phyloP scores from a whole-genome alignment of 805 yeast genomes.

The Teunomyces aglyptinius region DNA sequence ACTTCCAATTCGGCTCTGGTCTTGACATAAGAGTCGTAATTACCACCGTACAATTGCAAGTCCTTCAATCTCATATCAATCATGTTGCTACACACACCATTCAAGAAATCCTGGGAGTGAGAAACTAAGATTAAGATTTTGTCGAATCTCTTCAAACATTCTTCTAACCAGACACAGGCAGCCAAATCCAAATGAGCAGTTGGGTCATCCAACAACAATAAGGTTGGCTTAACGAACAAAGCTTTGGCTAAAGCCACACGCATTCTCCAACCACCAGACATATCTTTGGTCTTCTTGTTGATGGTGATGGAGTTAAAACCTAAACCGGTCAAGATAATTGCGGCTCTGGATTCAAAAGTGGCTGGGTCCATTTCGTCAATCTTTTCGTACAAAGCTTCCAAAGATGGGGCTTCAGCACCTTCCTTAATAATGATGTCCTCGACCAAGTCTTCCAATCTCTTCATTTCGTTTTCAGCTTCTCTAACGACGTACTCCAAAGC shows the following conservation, averaged over 20 bases:
- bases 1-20: constrained; percentile 92
- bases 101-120: constrained; percentile 98
- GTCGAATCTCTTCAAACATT: constrained; percentile 91
- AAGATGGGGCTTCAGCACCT: constrained; percentile 86
- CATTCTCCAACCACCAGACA: constrained; percentile 99
- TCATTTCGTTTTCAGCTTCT: constrained; percentile 92
- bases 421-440: constrained; percentile 86
- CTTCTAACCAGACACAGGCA: constrained; percentile 99
- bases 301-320: constrained; percentile 90
- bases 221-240: constrained; percentile 94
- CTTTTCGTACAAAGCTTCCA: constrained; percentile 91
- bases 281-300: constrained; percentile 91
- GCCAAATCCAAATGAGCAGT: constrained; percentile 99
- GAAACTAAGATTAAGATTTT: constrained; percentile 91
- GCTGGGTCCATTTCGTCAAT: constrained; percentile 94
- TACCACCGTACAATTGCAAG: constrained; percentile 87
- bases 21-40: constrained; percentile 94
- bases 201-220: constrained; percentile 94
- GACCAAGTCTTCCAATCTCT: constrained; percentile 84
- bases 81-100: constrained; percentile 98
- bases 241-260: constrained; percentile 99
- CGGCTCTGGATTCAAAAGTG: constrained; percentile 96
- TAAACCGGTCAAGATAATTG: constrained; percentile 91
- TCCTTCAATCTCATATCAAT: constrained; percentile 90
- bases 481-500: constrained; percentile 96